Conservation (phyloP, 2,329 filamentous ascomycete genomes). For the Aspergillus felis region DNA sequence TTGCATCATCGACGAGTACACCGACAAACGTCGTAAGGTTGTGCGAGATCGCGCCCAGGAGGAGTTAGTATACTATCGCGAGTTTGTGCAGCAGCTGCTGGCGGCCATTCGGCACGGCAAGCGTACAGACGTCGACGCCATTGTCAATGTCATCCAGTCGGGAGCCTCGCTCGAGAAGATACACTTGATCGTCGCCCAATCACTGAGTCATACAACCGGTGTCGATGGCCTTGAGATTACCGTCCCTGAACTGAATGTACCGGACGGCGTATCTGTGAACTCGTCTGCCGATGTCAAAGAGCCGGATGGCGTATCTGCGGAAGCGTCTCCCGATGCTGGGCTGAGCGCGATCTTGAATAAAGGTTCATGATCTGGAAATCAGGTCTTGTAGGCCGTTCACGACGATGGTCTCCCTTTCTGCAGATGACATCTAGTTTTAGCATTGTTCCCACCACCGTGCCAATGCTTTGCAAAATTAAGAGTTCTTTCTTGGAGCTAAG, state of each 20-base stretch:
- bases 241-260: neutral
- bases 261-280: neutral
- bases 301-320: neutral
- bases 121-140: conserved; percentile 13
- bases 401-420: neutral
- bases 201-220: neutral
- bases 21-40: conserved; percentile 37
- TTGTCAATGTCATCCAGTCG: conserved; percentile 26
- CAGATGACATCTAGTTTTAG: neutral
- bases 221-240: neutral
- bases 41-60: conserved; percentile 27
- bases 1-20: conserved; percentile 31
- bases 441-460: neutral
- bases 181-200: conserved; percentile 4
- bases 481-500: neutral
- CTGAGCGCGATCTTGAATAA: neutral
- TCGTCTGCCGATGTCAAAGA: neutral
- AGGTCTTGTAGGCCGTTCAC: neutral
- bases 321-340: neutral
- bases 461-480: neutral
- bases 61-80: conserved; percentile 23
- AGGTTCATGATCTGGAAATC: neutral
- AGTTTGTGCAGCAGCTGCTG: conserved; percentile 27
- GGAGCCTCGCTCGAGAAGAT: conserved; percentile 18
- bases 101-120: conserved; percentile 22